Base-by-base conservation (phyloP, 2,329 filamentous ascomycete genomes). In the Beauveria scarabaeidicola region DNA sequence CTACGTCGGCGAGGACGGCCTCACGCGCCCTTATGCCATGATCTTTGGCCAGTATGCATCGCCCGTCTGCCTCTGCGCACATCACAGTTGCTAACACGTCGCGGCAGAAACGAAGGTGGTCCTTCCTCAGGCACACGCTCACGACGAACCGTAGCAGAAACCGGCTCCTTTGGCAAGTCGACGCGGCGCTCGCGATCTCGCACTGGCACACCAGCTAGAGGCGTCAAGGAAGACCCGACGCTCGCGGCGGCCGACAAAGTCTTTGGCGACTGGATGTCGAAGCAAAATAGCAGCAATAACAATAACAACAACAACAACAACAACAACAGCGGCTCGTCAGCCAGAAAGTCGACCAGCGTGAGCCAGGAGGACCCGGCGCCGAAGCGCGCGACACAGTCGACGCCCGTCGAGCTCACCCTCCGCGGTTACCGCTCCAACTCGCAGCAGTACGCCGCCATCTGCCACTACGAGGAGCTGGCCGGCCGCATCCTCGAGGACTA, bases 401-500 rank as follows among this genome's bases (percentile, higher is more conserved):
- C 77, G 46, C 82, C 82, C 1, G 78, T 89, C 43, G 91, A 97
- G 74, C 83, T 96, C 63, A 85, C 96, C 59, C 79, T 97, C 17
- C 89, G 92, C 65, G 93, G 93, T 32, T 97, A 92, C 73, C 77
- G 79, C 59, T 81, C 80, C 17, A 71, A 78, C 1, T 72, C 84
- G 72, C 76, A 86, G 74, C 80, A 91, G 77, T 97, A 94, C 81
- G 91, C 92, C 29, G 91, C 91, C 38, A 87, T 97, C 66, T 86
- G 89, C 65, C 90, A 90, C 74, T 97, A 89, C 75, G 93, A 97
- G 76, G 83, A 87, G 62, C 85, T 96, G 46, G 93, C 90, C 7
- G 92, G 92, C 27, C 77, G 84, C 63, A 90, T 97, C 70, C 92
- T 92, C 73, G 93, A 97, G 75, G 92, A 97, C 74, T 97, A 97